These are phyloP conservation scores for Diaporthe longicolla DNA, from an alignment of 2,329 filamentous ascomycete species.

Conservation along the genomic window DNA sequence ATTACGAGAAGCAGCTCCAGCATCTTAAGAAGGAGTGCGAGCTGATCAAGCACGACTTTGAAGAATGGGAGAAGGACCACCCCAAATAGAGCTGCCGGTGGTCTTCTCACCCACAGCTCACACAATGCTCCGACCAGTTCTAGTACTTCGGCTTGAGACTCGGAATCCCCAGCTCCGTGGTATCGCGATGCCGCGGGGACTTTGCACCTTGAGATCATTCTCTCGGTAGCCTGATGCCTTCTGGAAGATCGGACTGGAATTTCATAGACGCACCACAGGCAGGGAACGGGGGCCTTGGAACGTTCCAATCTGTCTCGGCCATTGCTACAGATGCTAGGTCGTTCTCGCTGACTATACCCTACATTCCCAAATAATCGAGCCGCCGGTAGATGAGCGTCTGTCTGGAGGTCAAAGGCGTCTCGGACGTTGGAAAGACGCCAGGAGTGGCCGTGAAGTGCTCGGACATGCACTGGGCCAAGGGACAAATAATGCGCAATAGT, in stretches of 20 bases:
- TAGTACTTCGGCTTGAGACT: background rate
- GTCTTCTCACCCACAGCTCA: background rate
- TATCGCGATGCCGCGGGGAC: background rate
- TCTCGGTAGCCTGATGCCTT: background rate
- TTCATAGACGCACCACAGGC: background rate
- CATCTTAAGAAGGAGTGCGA: conserved; percentile 82
- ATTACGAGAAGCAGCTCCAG: conserved; percentile 84
- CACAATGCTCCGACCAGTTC: background rate
- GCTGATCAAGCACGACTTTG: conserved; percentile 70
- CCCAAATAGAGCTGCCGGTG: conserved; percentile 38
- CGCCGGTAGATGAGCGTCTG: background rate
- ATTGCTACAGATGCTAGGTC: conserved; percentile 7
- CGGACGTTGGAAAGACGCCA: background rate
- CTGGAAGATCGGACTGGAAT: background rate
- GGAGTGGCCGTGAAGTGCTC: background rate
- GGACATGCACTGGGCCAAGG: background rate
- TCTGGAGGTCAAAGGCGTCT: background rate
- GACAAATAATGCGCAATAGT: background rate
- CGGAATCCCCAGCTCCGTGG: background rate
- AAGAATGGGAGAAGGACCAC: conserved; percentile 68
- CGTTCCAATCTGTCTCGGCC: background rate
- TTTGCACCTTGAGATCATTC: background rate
- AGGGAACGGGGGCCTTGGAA: background rate
- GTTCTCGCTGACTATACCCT: background rate
- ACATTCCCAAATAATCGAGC: background rate